Evolutionary conservation across 2,329 filamentous ascomycete genomes (phyloP).

Genomic region (Colletotrichum aenigma): DNA sequence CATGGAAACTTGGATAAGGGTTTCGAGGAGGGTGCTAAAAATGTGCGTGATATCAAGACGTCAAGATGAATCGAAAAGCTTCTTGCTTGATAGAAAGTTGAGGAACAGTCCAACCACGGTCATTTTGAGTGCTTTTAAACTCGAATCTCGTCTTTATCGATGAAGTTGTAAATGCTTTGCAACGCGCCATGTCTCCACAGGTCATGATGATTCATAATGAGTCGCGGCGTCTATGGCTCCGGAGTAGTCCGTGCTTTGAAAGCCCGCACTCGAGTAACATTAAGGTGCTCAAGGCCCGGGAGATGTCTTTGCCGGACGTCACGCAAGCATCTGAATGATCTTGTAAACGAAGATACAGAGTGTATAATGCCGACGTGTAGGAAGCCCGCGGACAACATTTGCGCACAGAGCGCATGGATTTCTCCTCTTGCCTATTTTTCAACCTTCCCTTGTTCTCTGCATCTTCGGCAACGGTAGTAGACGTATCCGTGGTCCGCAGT

Average conservation of each 20-base stretch:
- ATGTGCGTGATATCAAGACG: neutral
- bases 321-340: neutral
- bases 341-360: neutral
- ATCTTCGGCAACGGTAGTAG: neutral
- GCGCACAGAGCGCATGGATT: neutral
- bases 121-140: neutral
- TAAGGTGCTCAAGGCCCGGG: neutral
- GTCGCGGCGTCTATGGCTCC: rapidly evolving
- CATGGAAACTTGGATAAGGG: neutral
- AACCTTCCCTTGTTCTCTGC: neutral
- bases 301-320: neutral
- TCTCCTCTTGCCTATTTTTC: too few species aligned
- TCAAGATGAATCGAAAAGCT: neutral
- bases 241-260: neutral
- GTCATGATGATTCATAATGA: neutral
- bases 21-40: neutral
- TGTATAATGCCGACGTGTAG: neutral
- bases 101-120: neutral
- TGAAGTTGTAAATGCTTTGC: rapidly evolving
- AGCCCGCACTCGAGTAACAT: neutral
- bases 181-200: neutral
- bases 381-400: neutral
- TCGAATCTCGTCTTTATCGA: rapidly evolving
- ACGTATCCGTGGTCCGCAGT: rapidly evolving
- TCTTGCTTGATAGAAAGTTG: neutral